Percentiles rank a stretch among this genome's conserved stretches.
phyloP scores from a whole-genome alignment of 2,329 filamentous ascomycete species.

The Volutella citrinella region DNA sequence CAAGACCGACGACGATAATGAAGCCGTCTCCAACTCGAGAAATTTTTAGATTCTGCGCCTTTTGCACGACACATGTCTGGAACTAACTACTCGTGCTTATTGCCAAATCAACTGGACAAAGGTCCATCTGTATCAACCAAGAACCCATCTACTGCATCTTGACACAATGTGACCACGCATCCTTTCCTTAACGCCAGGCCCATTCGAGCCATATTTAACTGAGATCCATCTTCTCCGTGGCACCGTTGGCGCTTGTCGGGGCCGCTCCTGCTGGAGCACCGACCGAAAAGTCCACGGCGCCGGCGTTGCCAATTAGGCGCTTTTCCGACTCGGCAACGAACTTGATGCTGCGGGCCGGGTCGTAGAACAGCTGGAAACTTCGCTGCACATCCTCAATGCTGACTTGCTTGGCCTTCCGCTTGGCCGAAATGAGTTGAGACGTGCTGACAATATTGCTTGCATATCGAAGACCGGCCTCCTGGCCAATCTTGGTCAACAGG shows the following conservation, averaged over 20 bases:
- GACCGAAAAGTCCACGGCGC: conserved; percentile 68
- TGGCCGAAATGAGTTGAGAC: conserved; percentile 80
- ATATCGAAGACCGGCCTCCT: conserved; percentile 88
- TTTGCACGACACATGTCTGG: no score
- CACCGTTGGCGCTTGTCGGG: conserved; percentile 27
- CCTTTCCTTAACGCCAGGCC: conserved; percentile 29
- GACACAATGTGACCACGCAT: conserved; percentile 16
- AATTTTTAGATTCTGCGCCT: no score
- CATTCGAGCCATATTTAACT: conserved; percentile 34
- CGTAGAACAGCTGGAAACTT: conserved; percentile 92
- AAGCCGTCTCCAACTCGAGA: no score
- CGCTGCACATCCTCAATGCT: conserved; percentile 85
- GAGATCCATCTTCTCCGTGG: conserved; percentile 47
- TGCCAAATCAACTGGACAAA: no score
- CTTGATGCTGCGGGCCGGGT: conserved; percentile 80
- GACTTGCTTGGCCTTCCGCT: conserved; percentile 82
- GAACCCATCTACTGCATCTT: no score
- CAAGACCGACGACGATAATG: no score
- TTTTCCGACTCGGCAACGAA: conserved; percentile 91
- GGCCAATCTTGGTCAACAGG: conserved; percentile 90
- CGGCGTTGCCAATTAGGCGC: conserved; percentile 85
- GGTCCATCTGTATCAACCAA: no score
- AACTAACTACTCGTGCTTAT: no score
- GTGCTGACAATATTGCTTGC: conserved; percentile 98
- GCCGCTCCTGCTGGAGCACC: conserved; percentile 31